These are phyloP conservation scores for Poa pratensis DNA, from an alignment of 176 grass and related monocot species.

Conservation along the genomic window DNA sequence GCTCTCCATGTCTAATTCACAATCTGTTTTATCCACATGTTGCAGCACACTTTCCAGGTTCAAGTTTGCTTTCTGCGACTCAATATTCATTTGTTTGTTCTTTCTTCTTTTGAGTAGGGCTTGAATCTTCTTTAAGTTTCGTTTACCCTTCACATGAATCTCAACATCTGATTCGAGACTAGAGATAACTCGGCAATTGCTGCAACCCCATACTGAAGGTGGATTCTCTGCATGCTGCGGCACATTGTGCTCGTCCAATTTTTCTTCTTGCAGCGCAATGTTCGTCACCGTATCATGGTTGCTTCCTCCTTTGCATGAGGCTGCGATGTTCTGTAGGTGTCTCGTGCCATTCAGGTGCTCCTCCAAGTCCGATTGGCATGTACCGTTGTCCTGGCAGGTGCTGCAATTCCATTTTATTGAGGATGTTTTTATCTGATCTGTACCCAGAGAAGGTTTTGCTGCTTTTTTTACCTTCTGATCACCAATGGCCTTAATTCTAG, in stretches of 20 bases:
- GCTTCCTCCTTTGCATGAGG: conserved; percentile 19
- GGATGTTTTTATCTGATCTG: conserved; percentile 15
- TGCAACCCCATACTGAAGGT: conserved; percentile 5
- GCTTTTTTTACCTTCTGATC: background rate
- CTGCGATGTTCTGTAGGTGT: background rate
- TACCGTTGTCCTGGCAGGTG: conserved; percentile 31
- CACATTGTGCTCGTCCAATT: background rate
- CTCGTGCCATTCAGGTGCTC: no score
- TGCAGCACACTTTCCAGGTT: background rate
- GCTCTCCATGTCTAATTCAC: background rate
- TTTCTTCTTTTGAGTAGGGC: background rate
- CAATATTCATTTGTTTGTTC: background rate
- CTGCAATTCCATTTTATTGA: conserved; percentile 35
- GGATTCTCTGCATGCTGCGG: background rate
- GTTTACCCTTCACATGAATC: conserved; percentile 13
- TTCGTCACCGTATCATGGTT: conserved; percentile 1
- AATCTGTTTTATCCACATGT: background rate
- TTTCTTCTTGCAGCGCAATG: background rate
- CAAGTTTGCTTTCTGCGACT: background rate
- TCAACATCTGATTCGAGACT: background rate
- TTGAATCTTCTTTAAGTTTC: background rate
- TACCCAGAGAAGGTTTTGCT: background rate
- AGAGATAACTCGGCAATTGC: conserved; percentile 21
- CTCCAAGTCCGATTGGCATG: conserved; percentile 1
- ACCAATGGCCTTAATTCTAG: background rate